These are phyloP conservation scores for Verticillium nonalfalfae DNA, from an alignment of 2,329 filamentous ascomycete genomes.

Conservation along the genomic window DNA sequence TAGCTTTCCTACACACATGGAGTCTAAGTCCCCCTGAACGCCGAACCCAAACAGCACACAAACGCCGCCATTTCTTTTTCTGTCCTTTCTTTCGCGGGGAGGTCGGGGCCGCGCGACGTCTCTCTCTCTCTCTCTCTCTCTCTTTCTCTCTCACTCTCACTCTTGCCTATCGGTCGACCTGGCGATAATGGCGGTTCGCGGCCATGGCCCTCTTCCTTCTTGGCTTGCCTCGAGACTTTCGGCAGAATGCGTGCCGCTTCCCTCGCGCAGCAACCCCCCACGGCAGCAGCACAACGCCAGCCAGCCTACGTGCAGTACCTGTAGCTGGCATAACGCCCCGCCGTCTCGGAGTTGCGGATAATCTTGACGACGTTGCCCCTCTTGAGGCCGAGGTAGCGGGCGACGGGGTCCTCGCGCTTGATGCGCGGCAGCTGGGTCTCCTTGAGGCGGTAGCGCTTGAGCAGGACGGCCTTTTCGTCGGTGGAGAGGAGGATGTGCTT, in stretches of 20 bases:
- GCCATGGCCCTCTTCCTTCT: background rate
- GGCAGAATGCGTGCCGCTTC: too few relatives aligned
- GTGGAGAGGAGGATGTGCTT: conserved; percentile 85
- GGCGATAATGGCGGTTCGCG: background rate
- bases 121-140: background rate
- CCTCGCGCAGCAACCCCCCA: too few relatives aligned
- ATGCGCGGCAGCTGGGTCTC: conserved; percentile 95
- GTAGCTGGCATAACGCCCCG: conserved; percentile 94
- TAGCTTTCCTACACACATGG: background rate
- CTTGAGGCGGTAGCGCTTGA: conserved; percentile 90
- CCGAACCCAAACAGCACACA: conserved; percentile 1
- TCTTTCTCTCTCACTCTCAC: too few relatives aligned
- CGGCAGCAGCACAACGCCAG: too few relatives aligned
- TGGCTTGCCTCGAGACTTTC: too few relatives aligned
- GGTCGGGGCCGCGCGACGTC: background rate
- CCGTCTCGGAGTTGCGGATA: conserved; percentile 90
- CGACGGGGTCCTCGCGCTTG: conserved; percentile 84
- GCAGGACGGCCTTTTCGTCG: conserved; percentile 80
- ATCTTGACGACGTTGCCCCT: conserved; percentile 97
- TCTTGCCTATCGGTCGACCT: too few relatives aligned
- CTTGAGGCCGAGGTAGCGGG: conserved; percentile 83
- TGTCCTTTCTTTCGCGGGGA: background rate
- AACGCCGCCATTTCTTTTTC: background rate
- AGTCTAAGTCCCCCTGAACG: background rate
- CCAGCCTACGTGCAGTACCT: conserved; percentile 54